Conservation (phyloP, 352 stramenopile genomes). For the Phytopythium sindhum region DNA sequence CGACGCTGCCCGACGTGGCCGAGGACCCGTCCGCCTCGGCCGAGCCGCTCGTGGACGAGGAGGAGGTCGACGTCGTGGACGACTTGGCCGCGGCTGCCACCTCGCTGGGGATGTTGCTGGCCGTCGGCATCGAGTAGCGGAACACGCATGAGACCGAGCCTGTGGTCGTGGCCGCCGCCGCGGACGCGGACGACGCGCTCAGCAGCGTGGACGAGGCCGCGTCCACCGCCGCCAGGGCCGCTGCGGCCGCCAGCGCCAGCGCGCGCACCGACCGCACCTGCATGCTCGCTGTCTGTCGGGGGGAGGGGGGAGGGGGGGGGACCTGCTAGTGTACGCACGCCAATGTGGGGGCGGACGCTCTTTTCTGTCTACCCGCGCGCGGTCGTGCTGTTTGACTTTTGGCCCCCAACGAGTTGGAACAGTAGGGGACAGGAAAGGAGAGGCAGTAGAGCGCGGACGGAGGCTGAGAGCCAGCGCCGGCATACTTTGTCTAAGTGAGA, state of each 20-base stretch:
- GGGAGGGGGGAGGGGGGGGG: too few relatives aligned
- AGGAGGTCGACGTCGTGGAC: constrained; percentile 7
- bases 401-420: too few relatives aligned
- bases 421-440: background rate
- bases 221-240: constrained; percentile 18
- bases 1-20: background rate
- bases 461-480: background rate
- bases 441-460: background rate
- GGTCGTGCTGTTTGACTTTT: constrained; percentile 6
- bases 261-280: constrained; percentile 1
- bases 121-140: constrained; percentile 52
- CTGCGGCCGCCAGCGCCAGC: constrained; percentile 11
- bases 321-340: background rate
- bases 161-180: constrained; percentile 12
- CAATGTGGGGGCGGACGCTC: background rate
- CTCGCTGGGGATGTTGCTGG: constrained; percentile 34
- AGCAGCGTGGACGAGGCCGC: constrained; percentile 32
- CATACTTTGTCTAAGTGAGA: background rate
- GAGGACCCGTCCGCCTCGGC: constrained; percentile 5
- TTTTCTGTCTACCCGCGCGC: background rate
- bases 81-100: constrained; percentile 17
- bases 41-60: constrained; percentile 18
- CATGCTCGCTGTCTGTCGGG: constrained; percentile 3
- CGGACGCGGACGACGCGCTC: constrained; percentile 24
- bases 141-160: constrained; percentile 42